These are phyloP conservation scores for Phytophthora fragariae DNA, from an alignment of 352 stramenopile species.

Conservation along the genomic window DNA sequence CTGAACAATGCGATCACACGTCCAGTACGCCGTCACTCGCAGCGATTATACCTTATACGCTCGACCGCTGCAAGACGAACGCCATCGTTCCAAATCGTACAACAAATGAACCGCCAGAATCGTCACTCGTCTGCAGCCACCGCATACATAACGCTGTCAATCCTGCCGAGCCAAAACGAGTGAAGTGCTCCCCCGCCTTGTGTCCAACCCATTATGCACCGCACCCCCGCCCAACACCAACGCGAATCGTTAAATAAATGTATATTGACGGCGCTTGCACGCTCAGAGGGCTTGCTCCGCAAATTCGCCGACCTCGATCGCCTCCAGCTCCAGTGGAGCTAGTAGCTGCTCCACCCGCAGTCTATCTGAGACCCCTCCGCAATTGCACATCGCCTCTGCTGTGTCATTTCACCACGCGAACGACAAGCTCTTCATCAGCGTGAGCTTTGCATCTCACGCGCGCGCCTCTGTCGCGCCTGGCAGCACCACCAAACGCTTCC, in stretches of 20 bases:
- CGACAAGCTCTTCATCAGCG: not conserved
- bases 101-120: not conserved
- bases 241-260: conserved; percentile 29
- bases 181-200: not conserved
- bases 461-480: not conserved
- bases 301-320: not conserved
- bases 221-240: conserved; percentile 22
- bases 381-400: not conserved
- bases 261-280: conserved; percentile 26
- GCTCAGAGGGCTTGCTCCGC: conserved; percentile 1
- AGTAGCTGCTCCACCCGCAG: too few species aligned
- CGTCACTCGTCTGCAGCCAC: not conserved
- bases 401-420: conserved; percentile 3
- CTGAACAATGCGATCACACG: not conserved
- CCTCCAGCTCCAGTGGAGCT: not conserved
- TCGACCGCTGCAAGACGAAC: not conserved
- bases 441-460: not conserved
- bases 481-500: not conserved
- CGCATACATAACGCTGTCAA: not conserved
- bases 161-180: conserved; percentile 16
- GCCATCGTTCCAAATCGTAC: not conserved
- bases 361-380: not conserved
- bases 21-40: not conserved
- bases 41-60: not conserved
- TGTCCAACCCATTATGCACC: conserved; percentile 10